Conservation (phyloP, 495 filamentous ascomycete genomes). For the Extremus antarcticus region DNA sequence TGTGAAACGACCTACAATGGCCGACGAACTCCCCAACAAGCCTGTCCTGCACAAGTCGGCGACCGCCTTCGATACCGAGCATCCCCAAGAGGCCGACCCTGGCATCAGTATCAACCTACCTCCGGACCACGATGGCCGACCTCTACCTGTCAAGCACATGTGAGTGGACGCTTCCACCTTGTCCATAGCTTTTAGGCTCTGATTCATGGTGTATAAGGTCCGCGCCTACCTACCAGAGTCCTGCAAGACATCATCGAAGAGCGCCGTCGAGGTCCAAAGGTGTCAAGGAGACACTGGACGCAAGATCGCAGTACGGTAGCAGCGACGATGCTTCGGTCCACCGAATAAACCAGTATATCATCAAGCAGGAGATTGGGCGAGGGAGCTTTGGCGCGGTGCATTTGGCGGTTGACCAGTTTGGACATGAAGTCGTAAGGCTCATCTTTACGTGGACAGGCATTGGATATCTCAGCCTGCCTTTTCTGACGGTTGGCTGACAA, state of each 20-base stretch:
- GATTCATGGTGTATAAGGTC: conserved; percentile 18
- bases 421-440: conserved; percentile 78
- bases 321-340: conserved; percentile 60
- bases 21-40: conserved; percentile 4
- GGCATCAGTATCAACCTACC: conserved; percentile 29
- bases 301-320: conserved; percentile 72
- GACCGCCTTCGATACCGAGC: background rate
- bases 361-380: conserved; percentile 89
- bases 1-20: conserved; percentile 2
- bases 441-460: conserved; percentile 3
- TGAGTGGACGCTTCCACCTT: conserved; percentile 5
- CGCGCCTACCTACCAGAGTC: conserved; percentile 30
- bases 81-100: background rate
- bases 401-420: conserved; percentile 80
- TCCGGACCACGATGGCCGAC: conserved; percentile 14
- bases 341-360: conserved; percentile 86
- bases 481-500: background rate
- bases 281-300: conserved; percentile 74
- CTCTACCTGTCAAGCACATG: conserved; percentile 28
- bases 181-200: no score
- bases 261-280: conserved; percentile 26
- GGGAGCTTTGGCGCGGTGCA: conserved; percentile 95
- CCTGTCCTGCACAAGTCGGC: background rate
- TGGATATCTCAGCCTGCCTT: background rate
- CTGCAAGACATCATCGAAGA: conserved; percentile 32